These are phyloP conservation scores for Musa schizocarpa DNA, from an alignment of 176 grass and related monocot genomes.

Conservation along the genomic window DNA sequence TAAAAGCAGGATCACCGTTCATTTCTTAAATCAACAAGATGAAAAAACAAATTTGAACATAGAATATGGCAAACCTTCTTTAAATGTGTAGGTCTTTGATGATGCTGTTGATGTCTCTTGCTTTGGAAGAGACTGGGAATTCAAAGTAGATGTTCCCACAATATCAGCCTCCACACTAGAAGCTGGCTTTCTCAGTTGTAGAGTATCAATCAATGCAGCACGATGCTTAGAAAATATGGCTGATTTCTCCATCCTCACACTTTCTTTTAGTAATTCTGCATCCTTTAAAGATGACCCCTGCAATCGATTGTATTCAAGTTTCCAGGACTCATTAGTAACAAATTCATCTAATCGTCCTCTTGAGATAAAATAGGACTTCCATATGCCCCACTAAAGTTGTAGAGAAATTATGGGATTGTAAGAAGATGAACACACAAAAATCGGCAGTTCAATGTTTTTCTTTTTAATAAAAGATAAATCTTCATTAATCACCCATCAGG, in stretches of 20 bases:
- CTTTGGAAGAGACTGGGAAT: constrained; percentile 18
- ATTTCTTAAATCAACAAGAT: constrained; percentile 1
- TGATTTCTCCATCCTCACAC: constrained; percentile 22
- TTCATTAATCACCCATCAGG: too few species aligned
- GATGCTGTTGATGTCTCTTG: constrained; percentile 15
- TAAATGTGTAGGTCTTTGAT: constrained; percentile 13
- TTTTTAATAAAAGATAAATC: too few species aligned
- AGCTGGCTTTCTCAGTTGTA: constrained; percentile 13
- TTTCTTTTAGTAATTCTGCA: constrained; percentile 59
- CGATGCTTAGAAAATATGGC: constrained; percentile 6
- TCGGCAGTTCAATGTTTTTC: background rate
- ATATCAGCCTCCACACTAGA: constrained; percentile 18
- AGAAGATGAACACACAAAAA: background rate
- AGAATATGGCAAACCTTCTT: constrained; percentile 1
- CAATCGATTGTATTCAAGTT: constrained; percentile 13
- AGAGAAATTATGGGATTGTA: background rate
- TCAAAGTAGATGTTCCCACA: constrained; percentile 12
- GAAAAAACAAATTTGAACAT: background rate
- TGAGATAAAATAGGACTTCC: background rate
- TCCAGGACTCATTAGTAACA: background rate
- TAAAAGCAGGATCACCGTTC: constrained; percentile 25
- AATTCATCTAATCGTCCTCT: background rate
- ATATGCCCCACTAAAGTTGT: background rate
- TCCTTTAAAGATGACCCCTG: constrained; percentile 76
- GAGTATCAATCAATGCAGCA: constrained; percentile 4